These are phyloP conservation scores for Aureobasidium namibiae DNA, from an alignment of 2,329 filamentous ascomycete genomes.

Conservation along the genomic window DNA sequence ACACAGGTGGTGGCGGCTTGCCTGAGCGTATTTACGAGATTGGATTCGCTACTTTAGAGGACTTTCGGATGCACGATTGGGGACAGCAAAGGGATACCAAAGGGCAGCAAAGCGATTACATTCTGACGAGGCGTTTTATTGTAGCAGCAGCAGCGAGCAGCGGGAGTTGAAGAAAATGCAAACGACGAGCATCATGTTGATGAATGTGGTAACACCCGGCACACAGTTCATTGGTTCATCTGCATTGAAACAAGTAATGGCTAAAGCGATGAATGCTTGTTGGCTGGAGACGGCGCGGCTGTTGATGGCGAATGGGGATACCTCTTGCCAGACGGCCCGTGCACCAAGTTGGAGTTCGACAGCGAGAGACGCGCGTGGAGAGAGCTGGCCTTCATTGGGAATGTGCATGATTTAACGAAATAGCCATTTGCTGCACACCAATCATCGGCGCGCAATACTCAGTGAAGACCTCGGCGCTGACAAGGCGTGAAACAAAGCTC, in stretches of 20 bases:
- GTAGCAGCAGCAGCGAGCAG: neutral
- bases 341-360: neutral
- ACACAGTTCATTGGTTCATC: neutral
- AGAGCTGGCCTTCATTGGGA: neutral
- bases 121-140: slow-evolving; percentile 11
- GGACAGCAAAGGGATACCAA: slow-evolving; percentile 1
- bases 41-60: slow-evolving; percentile 81
- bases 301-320: neutral
- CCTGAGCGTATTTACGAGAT: slow-evolving; percentile 91
- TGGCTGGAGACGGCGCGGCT: neutral
- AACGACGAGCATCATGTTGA: slow-evolving; percentile 8
- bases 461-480: neutral
- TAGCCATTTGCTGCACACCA: neutral
- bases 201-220: too few relatives aligned
- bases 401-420: slow-evolving; percentile 2
- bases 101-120: neutral
- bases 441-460: neutral
- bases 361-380: neutral
- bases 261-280: neutral
- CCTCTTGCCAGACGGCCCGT: neutral
- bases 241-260: neutral
- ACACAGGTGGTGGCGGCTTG: slow-evolving; percentile 76
- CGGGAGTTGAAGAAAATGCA: neutral
- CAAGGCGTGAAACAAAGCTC: slow-evolving; percentile 9
- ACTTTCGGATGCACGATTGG: neutral